A percentile compares a stretch with the other conserved stretches of the same genome.
phyloP scores from a whole-genome alignment of 1,284 basidiomycete species.

The Inonotus obliquus region DNA sequence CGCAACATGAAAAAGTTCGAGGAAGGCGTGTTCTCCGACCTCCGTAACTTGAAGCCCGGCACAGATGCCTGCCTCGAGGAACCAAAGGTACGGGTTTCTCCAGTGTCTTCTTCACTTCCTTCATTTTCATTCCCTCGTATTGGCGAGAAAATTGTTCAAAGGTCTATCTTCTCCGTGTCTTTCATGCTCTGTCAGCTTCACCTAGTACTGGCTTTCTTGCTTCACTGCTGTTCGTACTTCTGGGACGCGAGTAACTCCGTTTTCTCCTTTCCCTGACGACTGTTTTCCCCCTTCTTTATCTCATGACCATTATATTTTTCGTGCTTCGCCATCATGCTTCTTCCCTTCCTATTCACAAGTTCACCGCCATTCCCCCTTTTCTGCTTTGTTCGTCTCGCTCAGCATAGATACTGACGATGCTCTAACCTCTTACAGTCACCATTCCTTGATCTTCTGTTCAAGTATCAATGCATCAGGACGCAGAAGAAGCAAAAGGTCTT shows the following conservation, averaged over 20 bases:
- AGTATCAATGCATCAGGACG: constrained; percentile 90
- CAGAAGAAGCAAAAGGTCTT: constrained; percentile 97
- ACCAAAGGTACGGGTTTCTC: constrained; percentile 62
- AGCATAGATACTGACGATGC: background rate
- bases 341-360: background rate
- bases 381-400: background rate
- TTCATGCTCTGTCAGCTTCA: background rate
- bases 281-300: background rate
- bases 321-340: background rate
- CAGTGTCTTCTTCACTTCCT: background rate
- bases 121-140: background rate
- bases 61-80: constrained; percentile 87
- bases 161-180: background rate
- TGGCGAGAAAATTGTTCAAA: background rate
- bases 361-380: background rate
- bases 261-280: no score
- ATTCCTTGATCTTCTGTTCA: constrained; percentile 90
- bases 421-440: constrained; percentile 51
- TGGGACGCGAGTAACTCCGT: no score
- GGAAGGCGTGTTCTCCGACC: constrained; percentile 88
- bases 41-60: constrained; percentile 88
- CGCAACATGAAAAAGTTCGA: constrained; percentile 89
- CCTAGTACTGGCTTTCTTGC: background rate
- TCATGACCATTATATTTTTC: background rate
- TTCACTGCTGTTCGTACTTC: background rate